Evolutionary conservation across 805 yeast species (phyloP).

Genomic region (Candida mattraensis): DNA sequence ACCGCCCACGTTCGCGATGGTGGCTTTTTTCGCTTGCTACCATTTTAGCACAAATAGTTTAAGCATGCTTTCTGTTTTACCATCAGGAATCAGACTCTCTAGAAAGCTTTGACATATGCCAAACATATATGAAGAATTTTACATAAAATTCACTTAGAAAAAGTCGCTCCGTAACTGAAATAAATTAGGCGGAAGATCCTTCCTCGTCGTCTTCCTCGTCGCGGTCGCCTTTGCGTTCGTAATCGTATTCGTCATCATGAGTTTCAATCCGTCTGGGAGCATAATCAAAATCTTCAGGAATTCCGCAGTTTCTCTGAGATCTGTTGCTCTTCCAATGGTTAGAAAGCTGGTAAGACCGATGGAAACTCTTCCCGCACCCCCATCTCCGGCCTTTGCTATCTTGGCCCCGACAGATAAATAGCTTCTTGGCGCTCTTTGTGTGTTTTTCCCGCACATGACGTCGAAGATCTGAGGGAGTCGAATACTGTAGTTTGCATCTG

Average conservation of each 20-base stretch:
- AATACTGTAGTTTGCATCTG: conserved; percentile 13
- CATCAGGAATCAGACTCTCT: too few species aligned
- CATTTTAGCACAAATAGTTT: too few species aligned
- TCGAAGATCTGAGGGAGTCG: conserved; percentile 23
- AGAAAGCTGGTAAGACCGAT: conserved; percentile 21
- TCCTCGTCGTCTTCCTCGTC: conserved; percentile 2
- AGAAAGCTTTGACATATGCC: too few species aligned
- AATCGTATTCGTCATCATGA: too few species aligned
- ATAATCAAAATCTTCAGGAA: conserved; percentile 21
- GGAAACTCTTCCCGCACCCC: conserved; percentile 24
- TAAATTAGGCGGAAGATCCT: too few species aligned
- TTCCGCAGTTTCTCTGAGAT: conserved; percentile 16
- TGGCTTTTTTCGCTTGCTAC: too few species aligned
- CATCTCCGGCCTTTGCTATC: conserved; percentile 7
- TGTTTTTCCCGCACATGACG: conserved; percentile 23
- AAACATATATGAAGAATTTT: too few species aligned
- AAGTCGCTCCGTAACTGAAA: too few species aligned
- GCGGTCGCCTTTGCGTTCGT: too few species aligned
- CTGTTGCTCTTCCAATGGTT: conserved; percentile 25
- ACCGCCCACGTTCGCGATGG: too few species aligned
- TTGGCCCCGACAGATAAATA: conserved; percentile 17
- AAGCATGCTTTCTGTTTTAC: too few species aligned
- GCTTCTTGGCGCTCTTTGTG: conserved; percentile 7
- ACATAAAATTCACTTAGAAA: too few species aligned
- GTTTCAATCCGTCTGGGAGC: conserved; percentile 11